Evolutionary conservation across 345 rosid genomes (phyloP).

Genomic region (Arabidopsis suecica): DNA sequence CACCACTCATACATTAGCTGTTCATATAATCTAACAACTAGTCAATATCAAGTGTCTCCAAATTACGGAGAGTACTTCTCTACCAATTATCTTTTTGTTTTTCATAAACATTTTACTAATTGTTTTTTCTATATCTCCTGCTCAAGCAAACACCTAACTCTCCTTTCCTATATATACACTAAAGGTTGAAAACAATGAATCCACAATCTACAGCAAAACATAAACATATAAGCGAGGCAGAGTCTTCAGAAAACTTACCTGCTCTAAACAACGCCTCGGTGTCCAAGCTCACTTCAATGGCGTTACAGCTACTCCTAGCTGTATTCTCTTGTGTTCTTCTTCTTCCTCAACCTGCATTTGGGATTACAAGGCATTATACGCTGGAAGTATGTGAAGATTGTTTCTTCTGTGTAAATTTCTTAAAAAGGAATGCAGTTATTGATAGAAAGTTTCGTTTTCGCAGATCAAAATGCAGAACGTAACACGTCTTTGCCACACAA

Average conservation of each 20-base stretch:
- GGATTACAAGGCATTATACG: conserved; percentile 74
- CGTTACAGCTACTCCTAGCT: conserved; percentile 34
- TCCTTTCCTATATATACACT: conserved; percentile 46
- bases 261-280: conserved; percentile 24
- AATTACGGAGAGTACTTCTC: conserved; percentile 23
- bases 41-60: conserved; percentile 35
- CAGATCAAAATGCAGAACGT: conserved; percentile 67
- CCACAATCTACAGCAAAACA: conserved; percentile 32
- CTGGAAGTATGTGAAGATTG: conserved; percentile 58
- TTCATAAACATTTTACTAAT: conserved; percentile 20
- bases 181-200: conserved; percentile 31
- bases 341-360: conserved; percentile 51
- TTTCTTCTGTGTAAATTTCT: conserved; percentile 11
- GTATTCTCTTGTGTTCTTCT: conserved; percentile 49
- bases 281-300: conserved; percentile 34
- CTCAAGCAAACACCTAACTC: conserved; percentile 46
- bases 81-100: conserved; percentile 26
- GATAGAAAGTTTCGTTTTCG: conserved; percentile 6
- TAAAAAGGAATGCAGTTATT: background rate
- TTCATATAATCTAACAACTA: conserved; percentile 68
- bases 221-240: conserved; percentile 24
- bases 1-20: conserved; percentile 69
- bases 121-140: conserved; percentile 30
- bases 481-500: conserved; percentile 71
- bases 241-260: conserved; percentile 30